These are phyloP conservation scores for Pyrrhoderma noxium DNA, from an alignment of 1,284 basidiomycete species.

Conservation along the genomic window DNA sequence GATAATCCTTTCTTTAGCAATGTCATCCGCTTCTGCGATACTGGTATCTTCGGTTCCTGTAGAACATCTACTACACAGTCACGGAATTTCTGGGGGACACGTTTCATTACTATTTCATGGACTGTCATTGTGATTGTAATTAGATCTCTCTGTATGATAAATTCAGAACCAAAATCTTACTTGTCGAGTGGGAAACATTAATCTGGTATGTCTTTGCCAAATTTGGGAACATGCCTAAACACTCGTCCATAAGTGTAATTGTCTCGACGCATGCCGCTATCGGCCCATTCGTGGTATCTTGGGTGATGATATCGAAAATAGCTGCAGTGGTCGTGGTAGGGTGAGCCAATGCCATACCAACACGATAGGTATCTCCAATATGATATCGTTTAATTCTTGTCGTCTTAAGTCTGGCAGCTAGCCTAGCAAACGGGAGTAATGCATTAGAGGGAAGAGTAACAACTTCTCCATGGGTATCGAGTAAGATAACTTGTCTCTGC, in stretches of 20 bases:
- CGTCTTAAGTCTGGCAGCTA: slow-evolving; percentile 68
- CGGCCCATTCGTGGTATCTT: slow-evolving; percentile 53
- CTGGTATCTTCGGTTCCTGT: slow-evolving; percentile 52
- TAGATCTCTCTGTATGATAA: too few relatives aligned
- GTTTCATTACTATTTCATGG: slow-evolving; percentile 51
- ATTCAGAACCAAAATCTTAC: slow-evolving; percentile 33
- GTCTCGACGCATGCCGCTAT: slow-evolving; percentile 63
- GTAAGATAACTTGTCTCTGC: slow-evolving; percentile 59
- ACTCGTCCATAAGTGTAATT: slow-evolving; percentile 57
- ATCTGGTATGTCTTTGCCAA: slow-evolving; percentile 59
- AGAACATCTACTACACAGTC: slow-evolving; percentile 52
- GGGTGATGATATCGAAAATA: slow-evolving; percentile 73
- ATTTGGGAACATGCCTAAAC: slow-evolving; percentile 64
- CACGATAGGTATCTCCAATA: slow-evolving; percentile 65
- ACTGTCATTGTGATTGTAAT: slow-evolving; percentile 35
- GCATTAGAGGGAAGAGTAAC: slow-evolving; percentile 76
- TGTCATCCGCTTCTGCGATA: slow-evolving; percentile 59
- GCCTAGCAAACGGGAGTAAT: slow-evolving; percentile 77
- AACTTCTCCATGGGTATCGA: slow-evolving; percentile 80
- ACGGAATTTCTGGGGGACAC: slow-evolving; percentile 49
- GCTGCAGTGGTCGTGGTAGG: slow-evolving; percentile 65
- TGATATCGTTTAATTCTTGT: slow-evolving; percentile 88
- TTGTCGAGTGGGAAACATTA: slow-evolving; percentile 64
- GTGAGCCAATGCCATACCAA: slow-evolving; percentile 58
- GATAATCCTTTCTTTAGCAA: slow-evolving; percentile 60